Evolutionary conservation across 2,329 filamentous ascomycete species (phyloP).

Genomic region (Phialocephala sp.): DNA sequence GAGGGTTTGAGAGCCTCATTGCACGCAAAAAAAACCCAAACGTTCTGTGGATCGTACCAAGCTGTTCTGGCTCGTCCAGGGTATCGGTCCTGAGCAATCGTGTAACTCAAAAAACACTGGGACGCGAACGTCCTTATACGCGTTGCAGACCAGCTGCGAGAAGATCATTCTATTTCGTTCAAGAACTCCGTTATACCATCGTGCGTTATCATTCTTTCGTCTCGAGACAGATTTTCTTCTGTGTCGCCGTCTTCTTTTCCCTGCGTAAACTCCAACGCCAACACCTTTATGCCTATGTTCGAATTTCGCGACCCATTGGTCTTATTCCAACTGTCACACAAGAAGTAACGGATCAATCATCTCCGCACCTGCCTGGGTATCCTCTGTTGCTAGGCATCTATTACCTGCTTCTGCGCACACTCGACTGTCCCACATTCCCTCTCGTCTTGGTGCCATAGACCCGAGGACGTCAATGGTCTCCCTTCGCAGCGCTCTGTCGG

Average conservation of each 20-base stretch:
- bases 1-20: not conserved
- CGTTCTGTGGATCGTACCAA: too few relatives aligned
- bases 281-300: not conserved
- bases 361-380: not conserved
- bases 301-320: not conserved
- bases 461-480: constrained; percentile 33
- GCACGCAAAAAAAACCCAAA: not conserved
- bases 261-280: not conserved
- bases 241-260: not conserved
- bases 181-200: not conserved
- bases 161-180: not conserved
- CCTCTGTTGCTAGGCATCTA: constrained; percentile 16
- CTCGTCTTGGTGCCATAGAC: constrained; percentile 29
- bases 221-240: not conserved
- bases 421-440: constrained; percentile 36
- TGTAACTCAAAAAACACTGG: not conserved
- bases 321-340: not conserved
- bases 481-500: constrained; percentile 23
- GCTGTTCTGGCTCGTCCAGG: not conserved
- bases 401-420: constrained; percentile 24
- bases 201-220: not conserved
- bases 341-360: constrained; percentile 16
- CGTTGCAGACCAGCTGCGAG: constrained; percentile 5
- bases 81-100: not conserved
- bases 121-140: too few relatives aligned